Evolutionary conservation across 768 basidiomycete genomes (phyloP).

Genomic region (Termitomyces sp.): DNA sequence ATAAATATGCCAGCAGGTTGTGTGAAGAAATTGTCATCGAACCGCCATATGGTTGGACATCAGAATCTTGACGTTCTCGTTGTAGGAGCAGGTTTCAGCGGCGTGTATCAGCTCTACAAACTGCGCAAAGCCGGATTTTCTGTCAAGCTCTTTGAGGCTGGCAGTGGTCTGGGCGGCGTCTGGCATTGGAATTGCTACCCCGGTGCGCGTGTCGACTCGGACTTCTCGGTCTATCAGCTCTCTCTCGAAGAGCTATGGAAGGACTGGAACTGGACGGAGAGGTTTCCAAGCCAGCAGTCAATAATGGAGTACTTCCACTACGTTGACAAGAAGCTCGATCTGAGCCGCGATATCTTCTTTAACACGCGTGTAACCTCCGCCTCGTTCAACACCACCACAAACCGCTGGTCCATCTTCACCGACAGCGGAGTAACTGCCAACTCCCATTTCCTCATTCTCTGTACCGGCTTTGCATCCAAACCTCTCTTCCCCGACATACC

Average conservation of each 20-base stretch:
- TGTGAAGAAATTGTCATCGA: not conserved
- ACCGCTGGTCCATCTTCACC: conserved; percentile 19
- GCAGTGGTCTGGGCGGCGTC: conserved; percentile 18
- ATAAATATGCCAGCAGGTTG: too few relatives aligned
- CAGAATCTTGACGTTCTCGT: conserved; percentile 18
- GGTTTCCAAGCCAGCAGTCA: conserved; percentile 13
- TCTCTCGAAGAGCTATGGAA: conserved; percentile 22
- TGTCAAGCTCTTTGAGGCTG: conserved; percentile 19
- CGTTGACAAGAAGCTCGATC: conserved; percentile 19
- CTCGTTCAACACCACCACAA: conserved; percentile 10
- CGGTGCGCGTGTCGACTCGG: conserved; percentile 24
- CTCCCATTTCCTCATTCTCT: conserved; percentile 20
- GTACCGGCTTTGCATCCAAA: conserved; percentile 22
- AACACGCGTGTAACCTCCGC: conserved; percentile 20
- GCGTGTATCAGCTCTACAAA: conserved; percentile 15
- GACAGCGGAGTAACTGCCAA: conserved; percentile 12
- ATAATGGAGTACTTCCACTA: conserved; percentile 20
- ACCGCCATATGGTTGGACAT: not conserved
- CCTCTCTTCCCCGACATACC: conserved; percentile 17
- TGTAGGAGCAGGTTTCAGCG: conserved; percentile 23
- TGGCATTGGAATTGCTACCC: conserved; percentile 27
- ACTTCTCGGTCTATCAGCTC: conserved; percentile 21
- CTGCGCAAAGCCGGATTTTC: conserved; percentile 16
- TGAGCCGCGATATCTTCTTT: conserved; percentile 20
- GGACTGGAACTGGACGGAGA: conserved; percentile 19